Base-by-base conservation (phyloP, 306 rosid genomes). In the Vigna angularis region DNA sequence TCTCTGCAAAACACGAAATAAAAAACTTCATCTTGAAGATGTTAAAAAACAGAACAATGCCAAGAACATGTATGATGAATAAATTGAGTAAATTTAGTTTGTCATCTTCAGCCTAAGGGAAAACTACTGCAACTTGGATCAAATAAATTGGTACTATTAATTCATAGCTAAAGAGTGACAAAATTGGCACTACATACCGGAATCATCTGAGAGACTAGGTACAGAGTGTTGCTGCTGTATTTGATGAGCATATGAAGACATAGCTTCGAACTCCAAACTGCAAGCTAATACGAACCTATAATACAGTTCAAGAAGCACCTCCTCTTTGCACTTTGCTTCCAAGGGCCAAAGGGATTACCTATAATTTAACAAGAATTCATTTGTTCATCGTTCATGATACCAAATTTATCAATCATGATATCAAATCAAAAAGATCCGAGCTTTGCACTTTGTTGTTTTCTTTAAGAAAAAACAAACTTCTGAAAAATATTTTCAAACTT, bases 211-310 rank as follows among this genome's bases (percentile, higher is more conserved):
- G 71, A 81, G 85, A 83, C 63, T 86, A 74, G 36, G 82, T 18
- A 90, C 72, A 22, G 95, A 88, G 79, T 75, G 73, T 72, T 87
- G 89, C 65, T 78, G 89, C 85, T 91, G 91, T 92, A 91, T 87
- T 74, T 78, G 90, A 80, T 81, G 86, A 72, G 85, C 87, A 83
- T 87, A 84, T 55, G 89, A 86, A 80, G 98, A 91, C 93, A 89
- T 91, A 45, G 62, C 73, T 79, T 79, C 73, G 47, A 42, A 42
- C 4, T 42, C 47, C 47, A 78, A 63, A 42, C 69, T 79, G 70
- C 78, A 77, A 64, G 24, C 62, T 79, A 71, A 47, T 34, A 49
- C 51, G n/a, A 76, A 79, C 71, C 56, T 58, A 75, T 22, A n/a
- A 49, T 63, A 74, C 14, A 16, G 74, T 80, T 77, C 85, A 86